These are phyloP conservation scores for Zoysia matrella DNA, from an alignment of 202 grass and related monocot genomes.

Conservation along the genomic window DNA sequence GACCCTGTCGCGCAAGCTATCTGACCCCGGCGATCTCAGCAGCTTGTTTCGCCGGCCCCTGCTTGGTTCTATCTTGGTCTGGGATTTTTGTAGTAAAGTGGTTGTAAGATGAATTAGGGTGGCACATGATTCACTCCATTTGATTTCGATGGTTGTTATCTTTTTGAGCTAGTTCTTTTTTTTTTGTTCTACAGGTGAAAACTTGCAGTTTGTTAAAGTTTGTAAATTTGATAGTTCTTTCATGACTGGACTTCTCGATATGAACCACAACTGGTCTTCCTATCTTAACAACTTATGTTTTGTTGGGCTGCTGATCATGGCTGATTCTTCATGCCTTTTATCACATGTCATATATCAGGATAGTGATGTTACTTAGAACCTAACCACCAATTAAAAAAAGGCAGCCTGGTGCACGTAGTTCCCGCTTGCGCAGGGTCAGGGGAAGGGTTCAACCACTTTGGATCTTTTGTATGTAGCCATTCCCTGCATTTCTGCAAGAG, in stretches of 20 bases:
- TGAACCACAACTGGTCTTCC: conserved; percentile 19
- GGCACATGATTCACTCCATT: neutral
- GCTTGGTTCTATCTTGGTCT: conserved; percentile 27
- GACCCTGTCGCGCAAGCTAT: no score
- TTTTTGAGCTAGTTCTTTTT: neutral
- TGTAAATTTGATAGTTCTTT: neutral
- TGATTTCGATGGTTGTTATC: neutral
- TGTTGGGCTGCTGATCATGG: neutral
- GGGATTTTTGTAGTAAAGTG: conserved; percentile 19
- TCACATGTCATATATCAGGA: neutral
- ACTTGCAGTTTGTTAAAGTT: neutral
- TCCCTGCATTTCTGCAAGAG: no score
- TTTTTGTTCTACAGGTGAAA: neutral
- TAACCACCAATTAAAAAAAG: no score
- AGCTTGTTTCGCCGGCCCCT: no score
- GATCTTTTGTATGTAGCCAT: no score
- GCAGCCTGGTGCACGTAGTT: no score
- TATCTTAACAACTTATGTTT: neutral
- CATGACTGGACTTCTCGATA: neutral
- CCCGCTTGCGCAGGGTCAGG: no score
- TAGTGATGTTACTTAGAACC: no score
- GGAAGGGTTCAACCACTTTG: no score
- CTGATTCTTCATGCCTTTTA: neutral
- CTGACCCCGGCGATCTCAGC: no score
- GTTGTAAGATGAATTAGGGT: neutral